Evolutionary conservation across 1,284 basidiomycete species (phyloP), one percentile per base, ranked within the genome.

Genomic region (Puccinia horiana): DNA sequence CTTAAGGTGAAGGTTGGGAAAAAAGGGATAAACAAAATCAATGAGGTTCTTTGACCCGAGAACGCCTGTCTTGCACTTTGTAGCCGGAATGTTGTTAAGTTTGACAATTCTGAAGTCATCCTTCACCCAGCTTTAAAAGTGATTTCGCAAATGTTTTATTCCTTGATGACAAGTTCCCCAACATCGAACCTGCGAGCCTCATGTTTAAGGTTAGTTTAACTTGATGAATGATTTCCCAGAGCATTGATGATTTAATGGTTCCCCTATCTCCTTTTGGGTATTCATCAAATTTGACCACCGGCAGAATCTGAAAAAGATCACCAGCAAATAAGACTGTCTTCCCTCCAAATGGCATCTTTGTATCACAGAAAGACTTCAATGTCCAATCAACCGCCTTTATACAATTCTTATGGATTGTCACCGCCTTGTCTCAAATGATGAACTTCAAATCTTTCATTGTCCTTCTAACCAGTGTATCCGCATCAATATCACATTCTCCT

Each of bases 401-500:
- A 0, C 44, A 44, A 12, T 69, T 4, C 23, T 26, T 52, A 20
- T 78, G 61, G 47, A 49, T 47, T 3, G 63, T 29, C 20, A 49
- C 47, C 5, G 42, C 47, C 26, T 78, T 44, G 35, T 78, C 76
- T 63, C 76, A 78, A 18, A 69, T 78, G 14, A 78, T 47, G 1
- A 47, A 1, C 14, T 2, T 18, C 1, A 32, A 14, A 1, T n/a
- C n/a, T n/a, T n/a, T 32, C 29, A 78, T 11, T 49, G 5, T 3
- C 0, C n/a, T 0, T 9, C 42, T 47, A 2, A 65, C 1, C 12
- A 9, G 20, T 32, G 2, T 42, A 8, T 20, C 14, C 18, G 6
- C 14, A 52, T 52, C 49, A 5, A 47, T 32, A 1, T 3, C 6
- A 29, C 76, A 78, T 88, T 90, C 0, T 86, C 84, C 12, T 0